Percentiles rank a stretch among this genome's conserved stretches.
phyloP scores from a whole-genome alignment of 305 asterid genomes.

The Lippia alba region DNA sequence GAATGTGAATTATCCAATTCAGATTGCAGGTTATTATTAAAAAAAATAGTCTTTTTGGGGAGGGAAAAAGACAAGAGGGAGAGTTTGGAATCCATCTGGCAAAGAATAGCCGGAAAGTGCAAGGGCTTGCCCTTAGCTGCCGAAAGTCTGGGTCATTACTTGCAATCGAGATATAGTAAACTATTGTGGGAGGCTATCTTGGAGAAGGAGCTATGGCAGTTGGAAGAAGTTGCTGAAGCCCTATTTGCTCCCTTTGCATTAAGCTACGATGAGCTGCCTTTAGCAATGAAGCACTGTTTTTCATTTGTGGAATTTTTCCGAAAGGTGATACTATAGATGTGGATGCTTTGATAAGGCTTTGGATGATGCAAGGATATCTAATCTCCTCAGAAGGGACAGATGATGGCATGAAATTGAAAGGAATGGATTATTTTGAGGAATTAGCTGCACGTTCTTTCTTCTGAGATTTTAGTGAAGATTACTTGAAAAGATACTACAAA shows the following conservation, averaged over 20 bases:
- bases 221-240: slow-evolving; percentile 28
- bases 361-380: slow-evolving; percentile 23
- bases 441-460: slow-evolving; percentile 12
- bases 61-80: background rate
- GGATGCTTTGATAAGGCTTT: slow-evolving; percentile 8
- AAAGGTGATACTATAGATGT: background rate
- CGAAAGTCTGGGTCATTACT: slow-evolving; percentile 27
- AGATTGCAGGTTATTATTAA: slow-evolving; percentile 46
- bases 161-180: slow-evolving; percentile 22
- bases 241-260: too few species aligned
- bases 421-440: slow-evolving; percentile 4
- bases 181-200: slow-evolving; percentile 37
- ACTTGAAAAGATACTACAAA: too few species aligned
- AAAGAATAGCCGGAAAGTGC: slow-evolving; percentile 31
- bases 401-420: background rate
- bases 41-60: slow-evolving; percentile 27
- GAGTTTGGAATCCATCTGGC: slow-evolving; percentile 25
- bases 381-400: background rate
- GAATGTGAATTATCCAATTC: slow-evolving; percentile 25
- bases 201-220: slow-evolving; percentile 39
- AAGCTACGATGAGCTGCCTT: slow-evolving; percentile 40
- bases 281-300: background rate
- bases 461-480: background rate
- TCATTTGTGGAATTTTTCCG: slow-evolving; percentile 6
- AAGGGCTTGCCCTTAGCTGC: slow-evolving; percentile 37